Evolutionary conservation across 75 land plant species (phyloP), one percentile per base, ranked within the genome.

Genomic region (Ceratopteris richardii): DNA sequence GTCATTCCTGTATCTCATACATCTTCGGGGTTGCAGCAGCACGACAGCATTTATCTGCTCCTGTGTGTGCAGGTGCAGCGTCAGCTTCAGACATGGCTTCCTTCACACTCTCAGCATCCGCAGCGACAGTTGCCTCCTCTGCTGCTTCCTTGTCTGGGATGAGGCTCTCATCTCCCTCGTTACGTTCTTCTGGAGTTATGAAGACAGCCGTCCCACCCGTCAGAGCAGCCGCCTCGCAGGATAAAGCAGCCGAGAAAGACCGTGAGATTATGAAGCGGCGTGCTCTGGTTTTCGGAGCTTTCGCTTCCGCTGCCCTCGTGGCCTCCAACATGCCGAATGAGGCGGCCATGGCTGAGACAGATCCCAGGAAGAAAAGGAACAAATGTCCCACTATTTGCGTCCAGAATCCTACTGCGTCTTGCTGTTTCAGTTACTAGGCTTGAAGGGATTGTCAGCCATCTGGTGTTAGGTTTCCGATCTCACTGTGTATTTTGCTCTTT

Each of bases 381-480:
- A 48, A 48, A 21, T 48, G 51, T 21, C 51, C 51, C 18, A 48
- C 51, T 6, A 48, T 48, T 21, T 48, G 51, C 51, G 51, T 48
- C 19, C 51, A 48, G 51, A 48, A 11, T 21, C 51, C 51, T 19
- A 48, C 51, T 21, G 51, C 51, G 6, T 48, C 51, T 48, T 48
- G 51, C 51, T 48, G 51, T 21, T 48, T 48, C 18, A 21, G 51
- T 4, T 48, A 48, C 42, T 40, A 14, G 13, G 14, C 13, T 40
- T 40, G 42, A 40, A 40, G 42, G 42, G 42, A 9, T 14, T 14
- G 14, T 40, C 13, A 40, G 42, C 42, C 13, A 40, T 40, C 42
- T 40, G 42, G 14, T 14, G 42, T 10, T 9, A 10, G 14, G 42
- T 40, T 40, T 14, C 14, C 42, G 9, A 10, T 14, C 14, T 40